Base-by-base conservation (phyloP, 2,329 filamentous ascomycete species). In the Dactylellina leptospora region DNA sequence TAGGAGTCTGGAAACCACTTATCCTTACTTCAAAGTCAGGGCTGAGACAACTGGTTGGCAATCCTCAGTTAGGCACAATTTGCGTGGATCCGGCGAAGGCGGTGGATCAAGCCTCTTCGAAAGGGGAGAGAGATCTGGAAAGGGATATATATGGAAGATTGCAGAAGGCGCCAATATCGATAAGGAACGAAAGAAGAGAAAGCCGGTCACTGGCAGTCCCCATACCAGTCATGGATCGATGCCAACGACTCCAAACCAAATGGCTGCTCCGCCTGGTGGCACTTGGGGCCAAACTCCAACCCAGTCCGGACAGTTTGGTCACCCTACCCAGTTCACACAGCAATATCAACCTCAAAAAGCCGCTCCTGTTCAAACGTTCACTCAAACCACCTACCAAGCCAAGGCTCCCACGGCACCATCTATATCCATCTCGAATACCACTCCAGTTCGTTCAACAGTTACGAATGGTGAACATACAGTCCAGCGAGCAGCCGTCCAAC, bases 21-120 rank as follows among this genome's bases (percentile, higher is more conserved):
- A 85, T 75, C 85, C 85, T 3, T 87, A 82, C 78, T 87, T 83
- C 77, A 84, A 84, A 73, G 83, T 86, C 76, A 81, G 81, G 66
- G 82, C 81, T 11, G 80, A 80, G 13, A 86, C 85, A 1, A 82
- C 80, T 59, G 85, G 85, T 20, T 87, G 85, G 85, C 85, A 87
- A 75, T 86, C 84, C 54, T 86, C 84, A 77, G 84, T 87, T n/a
- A 81, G 85, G 30, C 85, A 87, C 75, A 87, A 87, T 73, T 79
- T 87, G n/a, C 54, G 68, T 18, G 68, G 68, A 16, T 72, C 68
- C 1, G 59, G 59, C 10, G 68, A 73, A 58, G 82, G 83, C 20
- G 66, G 66, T 18, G 83, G 85, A 63, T 82, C 85, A 74, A 81
- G 83, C 59, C 82, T 84, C n/a, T 87, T 87, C 74, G 78, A 81